These are phyloP conservation scores for Tricholoma sp. DNA, from an alignment of 768 basidiomycete genomes.

Conservation along the genomic window DNA sequence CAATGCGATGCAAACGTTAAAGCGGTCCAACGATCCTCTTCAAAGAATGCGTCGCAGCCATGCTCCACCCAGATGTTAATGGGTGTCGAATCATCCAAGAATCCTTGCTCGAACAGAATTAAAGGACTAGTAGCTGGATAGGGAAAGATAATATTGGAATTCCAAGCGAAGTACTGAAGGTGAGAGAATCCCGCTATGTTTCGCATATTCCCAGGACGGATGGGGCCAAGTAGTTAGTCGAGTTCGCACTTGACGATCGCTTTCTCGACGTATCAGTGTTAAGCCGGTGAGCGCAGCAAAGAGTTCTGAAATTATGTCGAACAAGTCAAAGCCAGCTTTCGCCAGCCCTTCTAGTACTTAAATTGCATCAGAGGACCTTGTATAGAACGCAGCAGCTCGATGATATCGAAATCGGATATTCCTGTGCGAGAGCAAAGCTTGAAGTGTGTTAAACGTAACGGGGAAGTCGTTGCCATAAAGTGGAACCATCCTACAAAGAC, in stretches of 20 bases:
- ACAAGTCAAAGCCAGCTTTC: constrained; percentile 13
- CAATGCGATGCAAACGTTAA: too few species aligned
- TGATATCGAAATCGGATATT: constrained; percentile 13
- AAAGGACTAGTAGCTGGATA: background rate
- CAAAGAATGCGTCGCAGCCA: too few species aligned
- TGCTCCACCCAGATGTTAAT: too few species aligned
- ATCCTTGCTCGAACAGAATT: background rate
- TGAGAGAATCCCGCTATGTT: constrained; percentile 9
- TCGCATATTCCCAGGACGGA: constrained; percentile 22
- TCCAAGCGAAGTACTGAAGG: constrained; percentile 24
- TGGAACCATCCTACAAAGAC: constrained; percentile 9
- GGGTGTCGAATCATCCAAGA: background rate
- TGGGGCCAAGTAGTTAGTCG: constrained; percentile 19
- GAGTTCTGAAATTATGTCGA: constrained; percentile 13
- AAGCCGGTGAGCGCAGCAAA: constrained; percentile 18
- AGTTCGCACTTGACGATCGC: constrained; percentile 17
- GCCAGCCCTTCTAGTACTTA: constrained; percentile 22
- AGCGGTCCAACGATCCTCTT: too few species aligned
- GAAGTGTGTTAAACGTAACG: constrained; percentile 20
- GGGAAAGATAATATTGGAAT: background rate
- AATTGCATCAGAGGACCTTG: constrained; percentile 13
- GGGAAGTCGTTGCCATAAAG: background rate
- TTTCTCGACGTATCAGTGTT: constrained; percentile 22
- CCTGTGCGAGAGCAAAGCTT: constrained; percentile 21
- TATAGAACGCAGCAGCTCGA: constrained; percentile 11